phyloP scores from a whole-genome alignment of 768 basidiomycete species.

The Hemileccinum rubropunctum region DNA sequence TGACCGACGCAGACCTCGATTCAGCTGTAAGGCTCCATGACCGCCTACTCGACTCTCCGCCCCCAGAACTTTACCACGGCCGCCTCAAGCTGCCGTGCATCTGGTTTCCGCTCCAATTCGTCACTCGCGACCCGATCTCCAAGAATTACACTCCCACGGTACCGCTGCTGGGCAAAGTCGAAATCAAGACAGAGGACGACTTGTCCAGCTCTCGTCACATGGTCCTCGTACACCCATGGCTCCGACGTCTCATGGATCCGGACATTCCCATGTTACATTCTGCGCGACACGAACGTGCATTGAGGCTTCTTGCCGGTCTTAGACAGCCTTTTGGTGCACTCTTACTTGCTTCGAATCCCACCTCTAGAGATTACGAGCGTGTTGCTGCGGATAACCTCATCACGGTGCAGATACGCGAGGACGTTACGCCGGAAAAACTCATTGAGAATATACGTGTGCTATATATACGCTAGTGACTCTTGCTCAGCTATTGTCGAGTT shows the following conservation, averaged over 20 bases:
- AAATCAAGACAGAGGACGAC: conserved; percentile 5
- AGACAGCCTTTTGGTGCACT: conserved; percentile 16
- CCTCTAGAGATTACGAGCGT: conserved; percentile 6
- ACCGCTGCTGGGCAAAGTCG: conserved; percentile 1
- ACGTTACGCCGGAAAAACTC: conserved; percentile 5
- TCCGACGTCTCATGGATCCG: not conserved
- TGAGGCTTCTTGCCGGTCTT: conserved; percentile 5
- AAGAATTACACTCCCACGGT: not conserved
- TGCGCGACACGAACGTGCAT: not conserved
- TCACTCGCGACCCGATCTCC: not conserved
- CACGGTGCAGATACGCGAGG: conserved; percentile 2
- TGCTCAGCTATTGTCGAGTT: too few species aligned
- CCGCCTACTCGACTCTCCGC: conserved; percentile 1
- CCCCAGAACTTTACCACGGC: conserved; percentile 8
- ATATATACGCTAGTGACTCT: conserved; percentile 7
- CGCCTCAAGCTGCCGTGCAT: conserved; percentile 14
- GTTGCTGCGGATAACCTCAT: conserved; percentile 11
- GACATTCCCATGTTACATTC: not conserved
- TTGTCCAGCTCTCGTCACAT: conserved; percentile 2
- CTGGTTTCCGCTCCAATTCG: not conserved
- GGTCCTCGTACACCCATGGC: conserved; percentile 19
- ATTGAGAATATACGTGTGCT: not conserved
- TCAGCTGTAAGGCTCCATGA: conserved; percentile 6
- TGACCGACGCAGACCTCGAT: not conserved
- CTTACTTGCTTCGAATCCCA: conserved; percentile 3